A percentile compares a stretch with the other conserved stretches of the same genome.
Evolutionary conservation across 148 eudicot species (phyloP).

Genomic region (Camellia sinensis): DNA sequence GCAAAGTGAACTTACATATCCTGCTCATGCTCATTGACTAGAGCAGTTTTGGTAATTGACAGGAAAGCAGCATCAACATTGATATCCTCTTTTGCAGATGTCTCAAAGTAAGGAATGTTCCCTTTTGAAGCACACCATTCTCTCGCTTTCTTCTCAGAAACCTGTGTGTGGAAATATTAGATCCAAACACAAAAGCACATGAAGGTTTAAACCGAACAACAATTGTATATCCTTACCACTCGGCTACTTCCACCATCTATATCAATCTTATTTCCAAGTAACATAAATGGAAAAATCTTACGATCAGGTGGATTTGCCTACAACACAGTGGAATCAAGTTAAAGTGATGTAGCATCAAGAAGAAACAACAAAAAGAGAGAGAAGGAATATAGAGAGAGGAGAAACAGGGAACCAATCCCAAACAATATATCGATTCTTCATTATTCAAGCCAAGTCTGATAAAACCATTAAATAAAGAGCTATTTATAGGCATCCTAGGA

Average conservation of each 20-base stretch:
- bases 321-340: slow-evolving; percentile 13
- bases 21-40: slow-evolving; percentile 67
- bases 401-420: no score
- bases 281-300: slow-evolving; percentile 66
- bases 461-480: no score
- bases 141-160: slow-evolving; percentile 70
- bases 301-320: slow-evolving; percentile 72
- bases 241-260: slow-evolving; percentile 74
- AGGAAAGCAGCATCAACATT: slow-evolving; percentile 75
- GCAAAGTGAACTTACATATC: slow-evolving; percentile 57
- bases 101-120: slow-evolving; percentile 70
- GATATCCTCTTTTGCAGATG: slow-evolving; percentile 78
- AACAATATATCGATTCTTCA: no score
- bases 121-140: slow-evolving; percentile 81
- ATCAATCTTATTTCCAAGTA: slow-evolving; percentile 79
- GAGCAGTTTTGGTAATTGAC: slow-evolving; percentile 65
- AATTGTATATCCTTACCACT: slow-evolving; percentile 43
- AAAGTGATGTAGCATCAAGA: background rate
- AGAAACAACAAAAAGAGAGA: no score
- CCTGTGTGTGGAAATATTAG: slow-evolving; percentile 31
- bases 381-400: no score
- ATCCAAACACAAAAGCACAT: background rate
- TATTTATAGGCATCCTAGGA: no score
- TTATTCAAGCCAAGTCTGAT: no score
- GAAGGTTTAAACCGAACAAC: background rate